These are phyloP conservation scores for Scutellaria baicalensis DNA, from an alignment of 257 asterid genomes.

Conservation along the genomic window DNA sequence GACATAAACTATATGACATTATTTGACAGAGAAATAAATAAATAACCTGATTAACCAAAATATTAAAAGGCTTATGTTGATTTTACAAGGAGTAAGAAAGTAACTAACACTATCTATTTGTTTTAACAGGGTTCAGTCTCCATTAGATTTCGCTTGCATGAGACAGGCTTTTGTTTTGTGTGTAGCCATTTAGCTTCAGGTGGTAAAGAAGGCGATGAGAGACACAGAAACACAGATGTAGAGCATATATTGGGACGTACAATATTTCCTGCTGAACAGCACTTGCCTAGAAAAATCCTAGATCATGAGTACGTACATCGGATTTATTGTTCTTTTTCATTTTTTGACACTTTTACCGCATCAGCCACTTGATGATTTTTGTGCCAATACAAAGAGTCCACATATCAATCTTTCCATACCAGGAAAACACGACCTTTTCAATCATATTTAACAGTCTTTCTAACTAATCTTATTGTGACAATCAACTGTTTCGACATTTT, in stretches of 20 bases:
- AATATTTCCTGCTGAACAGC: conserved; percentile 33
- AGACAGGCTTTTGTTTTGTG: conserved; percentile 57
- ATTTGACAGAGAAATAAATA: neutral
- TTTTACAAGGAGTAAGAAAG: neutral
- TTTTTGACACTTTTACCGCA: neutral
- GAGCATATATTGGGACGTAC: conserved; percentile 41
- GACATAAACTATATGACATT: neutral
- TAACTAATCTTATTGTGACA: neutral
- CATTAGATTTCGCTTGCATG: conserved; percentile 45
- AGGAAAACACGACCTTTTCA: neutral
- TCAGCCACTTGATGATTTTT: neutral
- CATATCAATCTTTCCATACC: neutral
- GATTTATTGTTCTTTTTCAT: neutral
- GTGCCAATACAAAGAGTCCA: neutral
- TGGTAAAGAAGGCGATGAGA: conserved; percentile 47
- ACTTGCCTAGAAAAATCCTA: conserved; percentile 50
- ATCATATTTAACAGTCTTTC: neutral
- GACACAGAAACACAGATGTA: conserved; percentile 46
- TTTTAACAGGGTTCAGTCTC: conserved; percentile 57
- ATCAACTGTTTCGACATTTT: neutral
- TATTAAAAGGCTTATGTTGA: neutral
- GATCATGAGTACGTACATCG: conserved; percentile 48
- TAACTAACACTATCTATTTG: conserved; percentile 17
- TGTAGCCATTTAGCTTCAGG: conserved; percentile 61
- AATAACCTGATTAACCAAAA: neutral